Base-by-base conservation (phyloP, 2,329 filamentous ascomycete genomes). In the Sporothrix luriei region DNA sequence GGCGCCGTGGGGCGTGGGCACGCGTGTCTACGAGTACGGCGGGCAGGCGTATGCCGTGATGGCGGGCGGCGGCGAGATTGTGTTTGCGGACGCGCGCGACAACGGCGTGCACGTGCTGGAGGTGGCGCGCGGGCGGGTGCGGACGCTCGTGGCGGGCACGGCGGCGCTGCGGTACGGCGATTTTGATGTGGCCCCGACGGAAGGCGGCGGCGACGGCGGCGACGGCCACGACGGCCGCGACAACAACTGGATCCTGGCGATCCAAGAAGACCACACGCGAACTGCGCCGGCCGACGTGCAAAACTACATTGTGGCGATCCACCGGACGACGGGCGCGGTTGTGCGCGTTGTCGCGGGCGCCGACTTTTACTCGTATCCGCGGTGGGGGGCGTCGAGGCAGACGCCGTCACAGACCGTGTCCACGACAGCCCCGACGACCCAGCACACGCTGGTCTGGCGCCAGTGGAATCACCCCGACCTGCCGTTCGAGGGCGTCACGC, bases 381-480 rank as follows among this genome's bases (percentile, higher is more conserved):
- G 80, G 19, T 86, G 51, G 84, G 80, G 10, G 26, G 70, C 79
- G 76, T 0, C 80, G 84, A 71, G 83, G 83, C 1, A 16, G 52
- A 11, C 79, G 76, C 0, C 80, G 84, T 71, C 83, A 83, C 1
- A 16, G 52, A 11, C n/a, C n/a, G 9, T 19, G 24, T 4, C 21
- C 2, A 24, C 48, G 11, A 43, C 40, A 16, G 40, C 4, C 11
- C 10, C 11, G 6, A 4, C 40, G 11, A 43, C 40, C 10, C 40
- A 16, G 2, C n/a, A 19, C 72, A 7, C n/a, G 3, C 72, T 86
- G 33, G 79, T 77, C n/a, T 87, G 85, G 84, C 77, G 84, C 14
- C 81, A 87, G 70, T 87, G 85, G 85, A 77, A 83, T 21, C 83
- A 86, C 72, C 85, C 84, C 0, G 79, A 84, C 64, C 80, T 87